Percentiles rank a stretch among this genome's conserved stretches.
Conservation (phyloP, 2,329 filamentous ascomycete genomes). For the Orbilia quercus region DNA sequence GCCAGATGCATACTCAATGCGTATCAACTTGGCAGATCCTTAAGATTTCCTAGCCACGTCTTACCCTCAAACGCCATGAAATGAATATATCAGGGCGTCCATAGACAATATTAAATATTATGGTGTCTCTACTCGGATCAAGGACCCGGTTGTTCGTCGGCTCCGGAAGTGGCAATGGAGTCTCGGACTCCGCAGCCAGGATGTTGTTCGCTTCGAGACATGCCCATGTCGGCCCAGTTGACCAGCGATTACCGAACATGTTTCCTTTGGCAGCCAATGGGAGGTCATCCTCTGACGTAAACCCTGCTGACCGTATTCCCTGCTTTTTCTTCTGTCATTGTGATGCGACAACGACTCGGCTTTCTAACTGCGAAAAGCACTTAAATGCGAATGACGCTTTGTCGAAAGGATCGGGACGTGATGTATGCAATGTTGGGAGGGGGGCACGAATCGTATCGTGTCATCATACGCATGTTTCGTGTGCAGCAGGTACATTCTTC, state of each 20-base stretch:
- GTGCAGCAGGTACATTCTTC: no score
- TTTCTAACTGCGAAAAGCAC: not conserved
- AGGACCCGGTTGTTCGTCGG: not conserved
- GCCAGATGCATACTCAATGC: no score
- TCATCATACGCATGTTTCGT: no score
- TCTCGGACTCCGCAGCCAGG: constrained; percentile 33
- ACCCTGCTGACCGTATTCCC: constrained; percentile 38
- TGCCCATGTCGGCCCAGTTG: constrained; percentile 6
- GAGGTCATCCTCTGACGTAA: constrained; percentile 32
- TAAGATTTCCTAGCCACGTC: no score
- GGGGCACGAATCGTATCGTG: no score
- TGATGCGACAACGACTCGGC: constrained; percentile 33
- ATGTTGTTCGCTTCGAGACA: constrained; percentile 44
- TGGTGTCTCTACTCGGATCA: not conserved
- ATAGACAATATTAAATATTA: no score
- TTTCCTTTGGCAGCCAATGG: constrained; percentile 23
- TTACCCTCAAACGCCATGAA: no score
- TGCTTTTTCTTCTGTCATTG: constrained; percentile 52
- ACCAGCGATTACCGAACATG: not conserved
- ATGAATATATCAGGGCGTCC: no score
- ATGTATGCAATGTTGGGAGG: constrained; percentile 1
- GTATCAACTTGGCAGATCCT: no score
- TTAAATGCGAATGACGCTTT: constrained; percentile 10
- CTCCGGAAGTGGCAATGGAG: constrained; percentile 8
- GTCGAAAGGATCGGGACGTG: not conserved